These are phyloP conservation scores for Conringia planisiliqua DNA, from an alignment of 345 rosid species.

Conservation along the genomic window DNA sequence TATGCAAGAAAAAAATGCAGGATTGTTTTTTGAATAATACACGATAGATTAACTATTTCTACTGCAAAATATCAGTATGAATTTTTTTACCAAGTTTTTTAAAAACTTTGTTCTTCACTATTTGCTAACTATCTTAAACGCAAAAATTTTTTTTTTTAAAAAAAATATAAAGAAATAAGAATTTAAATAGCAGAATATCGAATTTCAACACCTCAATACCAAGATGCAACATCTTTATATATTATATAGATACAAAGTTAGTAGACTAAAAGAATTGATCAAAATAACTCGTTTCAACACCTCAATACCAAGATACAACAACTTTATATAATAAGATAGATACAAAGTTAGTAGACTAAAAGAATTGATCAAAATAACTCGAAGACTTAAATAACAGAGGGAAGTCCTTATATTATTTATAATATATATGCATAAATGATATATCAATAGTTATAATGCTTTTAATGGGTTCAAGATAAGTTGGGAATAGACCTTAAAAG, in stretches of 20 bases:
- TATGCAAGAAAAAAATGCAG: background rate
- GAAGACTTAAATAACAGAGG: background rate
- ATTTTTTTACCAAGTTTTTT: background rate
- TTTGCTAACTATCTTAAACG: background rate
- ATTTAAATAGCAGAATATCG: background rate
- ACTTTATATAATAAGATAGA: background rate
- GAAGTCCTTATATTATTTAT: background rate
- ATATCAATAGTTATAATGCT: slow-evolving; percentile 8
- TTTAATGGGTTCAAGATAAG: slow-evolving; percentile 30
- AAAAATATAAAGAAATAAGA: background rate
- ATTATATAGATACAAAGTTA: background rate
- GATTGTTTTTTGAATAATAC: background rate
- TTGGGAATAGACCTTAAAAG: slow-evolving; percentile 38
- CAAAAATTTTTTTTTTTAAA: too few species aligned
- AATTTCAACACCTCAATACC: background rate
- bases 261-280: background rate
- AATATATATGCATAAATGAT: background rate
- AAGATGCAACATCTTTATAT: background rate
- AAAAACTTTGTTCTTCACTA: background rate
- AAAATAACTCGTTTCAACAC: background rate
- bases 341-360: background rate
- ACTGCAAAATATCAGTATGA: background rate
- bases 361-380: background rate
- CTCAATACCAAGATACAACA: background rate
- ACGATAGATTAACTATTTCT: background rate